Conservation (phyloP, 768 basidiomycete genomes). For the Rhodotorula babjevae region DNA sequence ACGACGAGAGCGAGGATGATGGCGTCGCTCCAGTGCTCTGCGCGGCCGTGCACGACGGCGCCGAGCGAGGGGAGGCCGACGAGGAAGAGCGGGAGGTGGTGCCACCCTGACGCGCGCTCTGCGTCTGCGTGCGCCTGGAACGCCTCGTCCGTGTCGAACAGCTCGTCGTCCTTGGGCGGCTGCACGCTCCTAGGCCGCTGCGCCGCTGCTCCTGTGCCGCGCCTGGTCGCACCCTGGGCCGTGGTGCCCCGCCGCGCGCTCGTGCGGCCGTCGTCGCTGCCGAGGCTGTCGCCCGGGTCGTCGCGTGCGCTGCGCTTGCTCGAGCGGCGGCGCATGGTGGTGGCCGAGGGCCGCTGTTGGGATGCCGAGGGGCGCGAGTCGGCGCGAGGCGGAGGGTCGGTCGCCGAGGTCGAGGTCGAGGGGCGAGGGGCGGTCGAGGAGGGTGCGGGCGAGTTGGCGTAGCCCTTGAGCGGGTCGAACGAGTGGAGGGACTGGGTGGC, state of each 20-base stretch:
- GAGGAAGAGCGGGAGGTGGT: conserved; percentile 44
- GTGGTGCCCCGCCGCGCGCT: no score
- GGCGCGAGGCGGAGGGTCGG: no score
- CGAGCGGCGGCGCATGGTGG: no score
- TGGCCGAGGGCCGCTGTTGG: no score
- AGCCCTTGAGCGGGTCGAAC: conserved; percentile 14
- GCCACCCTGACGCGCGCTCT: conserved; percentile 17
- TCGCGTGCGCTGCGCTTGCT: background rate
- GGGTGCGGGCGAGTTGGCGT: background rate
- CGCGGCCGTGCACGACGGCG: conserved; percentile 40
- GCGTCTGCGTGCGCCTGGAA: background rate
- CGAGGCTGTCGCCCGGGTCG: background rate
- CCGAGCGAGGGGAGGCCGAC: conserved; percentile 43
- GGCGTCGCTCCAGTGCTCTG: conserved; percentile 43
- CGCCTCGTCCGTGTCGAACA: conserved; percentile 24
- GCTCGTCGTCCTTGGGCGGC: conserved; percentile 14
- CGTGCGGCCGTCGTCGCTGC: background rate
- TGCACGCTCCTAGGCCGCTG: background rate
- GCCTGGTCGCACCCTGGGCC: no score
- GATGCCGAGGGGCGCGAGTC: no score
- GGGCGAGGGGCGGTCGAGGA: no score
- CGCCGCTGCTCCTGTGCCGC: background rate
- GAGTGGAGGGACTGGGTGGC: no score
- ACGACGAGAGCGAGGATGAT: conserved; percentile 42
- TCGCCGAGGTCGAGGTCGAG: no score